Conservation (phyloP, 2,329 filamentous ascomycete species). For the Cladophialophora chaetospira region DNA sequence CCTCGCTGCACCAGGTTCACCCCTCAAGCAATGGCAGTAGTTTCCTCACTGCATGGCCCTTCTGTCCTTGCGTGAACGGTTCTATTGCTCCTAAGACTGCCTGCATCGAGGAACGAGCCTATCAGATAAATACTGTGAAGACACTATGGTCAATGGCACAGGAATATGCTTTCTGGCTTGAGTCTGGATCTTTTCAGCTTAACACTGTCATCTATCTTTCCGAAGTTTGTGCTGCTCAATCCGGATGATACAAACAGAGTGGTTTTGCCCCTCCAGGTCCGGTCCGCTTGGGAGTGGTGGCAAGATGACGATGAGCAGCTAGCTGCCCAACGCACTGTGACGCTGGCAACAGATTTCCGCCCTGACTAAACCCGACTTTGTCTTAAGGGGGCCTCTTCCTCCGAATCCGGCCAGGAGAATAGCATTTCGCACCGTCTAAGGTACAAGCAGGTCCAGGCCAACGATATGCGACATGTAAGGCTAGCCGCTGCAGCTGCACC, state of each 20-base stretch:
- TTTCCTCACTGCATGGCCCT: neutral
- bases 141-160: neutral
- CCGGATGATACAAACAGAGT: neutral
- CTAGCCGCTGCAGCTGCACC: constrained; percentile 6
- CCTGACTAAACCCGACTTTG: constrained; percentile 23
- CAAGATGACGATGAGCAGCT: constrained; percentile 8
- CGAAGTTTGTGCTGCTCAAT: neutral
- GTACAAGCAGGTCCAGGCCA: neutral
- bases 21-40: constrained; percentile 1
- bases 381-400: neutral
- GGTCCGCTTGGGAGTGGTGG: constrained; percentile 11
- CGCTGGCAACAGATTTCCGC: constrained; percentile 8
- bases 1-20: constrained; percentile 6
- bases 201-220: too few species aligned
- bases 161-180: too few species aligned
- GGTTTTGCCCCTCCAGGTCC: constrained; percentile 3
- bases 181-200: too few species aligned
- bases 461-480: neutral
- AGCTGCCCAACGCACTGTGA: constrained; percentile 25
- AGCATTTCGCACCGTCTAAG: constrained; percentile 2
- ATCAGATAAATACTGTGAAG: too few species aligned
- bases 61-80: neutral
- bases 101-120: neutral
- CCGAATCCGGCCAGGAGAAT: constrained; percentile 3
- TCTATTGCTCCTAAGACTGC: neutral